Base-by-base conservation (phyloP, 2,329 filamentous ascomycete genomes). In the Zymoseptoria brevis region DNA sequence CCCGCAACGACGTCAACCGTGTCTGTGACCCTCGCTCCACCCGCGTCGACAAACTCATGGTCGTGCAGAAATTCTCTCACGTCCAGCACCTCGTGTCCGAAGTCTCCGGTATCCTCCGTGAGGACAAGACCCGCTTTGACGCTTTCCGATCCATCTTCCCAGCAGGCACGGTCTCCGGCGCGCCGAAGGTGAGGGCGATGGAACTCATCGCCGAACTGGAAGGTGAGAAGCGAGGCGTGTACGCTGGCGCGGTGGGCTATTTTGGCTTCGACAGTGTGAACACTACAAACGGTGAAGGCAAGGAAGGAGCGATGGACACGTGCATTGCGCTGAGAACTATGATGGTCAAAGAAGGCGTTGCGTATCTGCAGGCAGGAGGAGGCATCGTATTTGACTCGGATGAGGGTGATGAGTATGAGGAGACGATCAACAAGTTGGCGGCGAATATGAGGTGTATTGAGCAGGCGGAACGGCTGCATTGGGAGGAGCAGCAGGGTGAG, bases 41-140 rank as follows among this genome's bases (percentile, higher is more conserved):
- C 29, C 85, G 89, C 62, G 94, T 97, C 24, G 94, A 99, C 79
- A 85, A 90, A 56, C 79, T 97, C 63, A 96, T 97, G 93, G 89
- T 90, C 2, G 90, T 95, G 11, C 89, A 96, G 75, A 87, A 88
- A 71, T 99, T 99, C 79, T 94, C 88, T 60, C 94, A 99, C 75
- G 94, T 99, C 26, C 94, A 97, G 80, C 94, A 99, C 75, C 83
- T 99, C 19, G 92, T 96, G 4, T 96, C 90, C 1, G 92, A 99
- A 75, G 94, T 99, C 0, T 96, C 90, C 1, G 93, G 94, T 51
- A 82, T 94, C n/a, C 77, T 97, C 65, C 83, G 94, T 52, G 80
- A 83, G 4, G 92, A 82, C 48, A 91, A 91, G 79, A 93, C 90
- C 29, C 84, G 94, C 60, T 99, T 96, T 75, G 93, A 97, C 72